Base-by-base conservation (phyloP, 2,329 filamentous ascomycete species). In the Paecilomyces dactylethromorphus region DNA sequence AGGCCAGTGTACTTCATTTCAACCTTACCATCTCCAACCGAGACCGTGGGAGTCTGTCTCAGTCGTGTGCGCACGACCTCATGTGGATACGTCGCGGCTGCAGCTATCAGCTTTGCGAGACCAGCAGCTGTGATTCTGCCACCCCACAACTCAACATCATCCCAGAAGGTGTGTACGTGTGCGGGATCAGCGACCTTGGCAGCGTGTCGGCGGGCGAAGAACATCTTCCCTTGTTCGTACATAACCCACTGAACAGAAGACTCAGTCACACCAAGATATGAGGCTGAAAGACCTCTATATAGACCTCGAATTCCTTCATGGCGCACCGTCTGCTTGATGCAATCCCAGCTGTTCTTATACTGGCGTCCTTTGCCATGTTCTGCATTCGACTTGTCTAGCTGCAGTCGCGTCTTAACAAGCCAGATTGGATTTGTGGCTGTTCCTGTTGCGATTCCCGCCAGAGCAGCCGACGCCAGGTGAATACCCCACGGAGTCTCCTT, bases 381-480 rank as follows among this genome's bases (percentile, higher is more conserved):
- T 15, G 88, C 88, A 56, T 86, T 84, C 70, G 90, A 90, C 79
- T 92, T 95, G 78, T 97, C 92, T 33, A 97, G 84, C 76, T 97
- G 92, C 66, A 97, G 74, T 32, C 92, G 82, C 49, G 92, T 97
- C 82, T 97, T 97, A 70, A 97, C 86, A 63, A 97, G 84, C 92
- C 92, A 97, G 69, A 97, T 96, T 1, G 92, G 92, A 74, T 97
- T 97, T 39, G 92, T 97, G 22, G 89, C 90, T 0, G 93, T 97
- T 53, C 90, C 90, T 0, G 93, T 97, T 6, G 88, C 87, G 51
- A 97, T 84, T 1, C 92, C 92, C 0, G 92, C 92, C 15, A 83
- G 81, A 1, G 89, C 85, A 4, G 90, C 92, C 1, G 91, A 87
- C 53, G 84, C 79, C 8, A 96, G 81, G 72, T 96, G 91, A 11